Conservation (phyloP, 768 basidiomycete species). For the Suillus placidus region DNA sequence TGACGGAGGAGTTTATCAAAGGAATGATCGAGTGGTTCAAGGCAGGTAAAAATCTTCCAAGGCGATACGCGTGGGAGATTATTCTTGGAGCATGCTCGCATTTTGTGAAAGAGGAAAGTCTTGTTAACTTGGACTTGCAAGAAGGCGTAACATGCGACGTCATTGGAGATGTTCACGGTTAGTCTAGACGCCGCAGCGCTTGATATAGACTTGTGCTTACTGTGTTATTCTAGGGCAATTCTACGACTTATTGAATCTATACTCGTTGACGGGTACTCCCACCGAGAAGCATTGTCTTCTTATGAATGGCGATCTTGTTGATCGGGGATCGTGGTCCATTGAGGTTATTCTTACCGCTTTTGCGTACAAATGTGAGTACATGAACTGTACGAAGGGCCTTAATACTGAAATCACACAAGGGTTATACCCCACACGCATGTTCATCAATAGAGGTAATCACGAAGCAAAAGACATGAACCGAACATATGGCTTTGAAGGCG, state of each 20-base stretch:
- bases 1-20: conserved; percentile 78
- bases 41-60: conserved; percentile 87
- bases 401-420: conserved; percentile 48
- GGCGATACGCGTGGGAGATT: conserved; percentile 95
- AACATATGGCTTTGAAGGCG: conserved; percentile 92
- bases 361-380: conserved; percentile 85
- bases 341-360: conserved; percentile 93
- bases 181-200: conserved; percentile 19
- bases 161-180: conserved; percentile 95
- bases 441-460: conserved; percentile 95
- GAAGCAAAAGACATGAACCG: conserved; percentile 98
- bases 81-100: conserved; percentile 80
- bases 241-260: conserved; percentile 90
- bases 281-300: conserved; percentile 81
- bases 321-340: conserved; percentile 94
- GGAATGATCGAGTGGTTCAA: conserved; percentile 93
- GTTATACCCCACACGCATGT: conserved; percentile 89
- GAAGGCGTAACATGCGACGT: conserved; percentile 88
- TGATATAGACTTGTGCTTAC: conserved; percentile 4
- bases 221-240: conserved; percentile 70
- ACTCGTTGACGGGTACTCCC: conserved; percentile 84
- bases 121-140: conserved; percentile 75
- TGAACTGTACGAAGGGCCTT: conserved; percentile 2
- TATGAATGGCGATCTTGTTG: conserved; percentile 96
- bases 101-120: conserved; percentile 75